Evolutionary conservation across 805 yeast genomes (phyloP).

Genomic region (Wickerhamomyces mucosus): DNA sequence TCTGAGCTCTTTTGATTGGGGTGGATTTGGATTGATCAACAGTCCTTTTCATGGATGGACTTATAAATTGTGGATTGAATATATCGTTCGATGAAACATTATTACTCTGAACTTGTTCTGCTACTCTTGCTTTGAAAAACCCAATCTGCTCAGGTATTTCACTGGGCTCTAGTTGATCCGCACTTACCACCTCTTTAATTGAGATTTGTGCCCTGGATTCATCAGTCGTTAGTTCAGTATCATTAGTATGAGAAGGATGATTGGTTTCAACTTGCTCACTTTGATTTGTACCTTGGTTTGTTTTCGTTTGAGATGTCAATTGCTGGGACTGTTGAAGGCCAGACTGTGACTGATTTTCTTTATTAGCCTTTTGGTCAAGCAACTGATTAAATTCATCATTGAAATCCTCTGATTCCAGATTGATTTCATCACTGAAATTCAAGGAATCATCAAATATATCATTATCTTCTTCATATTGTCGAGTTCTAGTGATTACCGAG

Average conservation of each 20-base stretch:
- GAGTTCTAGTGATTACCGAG: no score
- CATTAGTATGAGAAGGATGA: not conserved
- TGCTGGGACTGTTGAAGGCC: not conserved
- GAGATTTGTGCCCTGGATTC: not conserved
- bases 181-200: slow-evolving; percentile 3
- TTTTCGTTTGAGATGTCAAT: slow-evolving; percentile 7
- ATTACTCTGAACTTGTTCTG: slow-evolving; percentile 43
- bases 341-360: not conserved
- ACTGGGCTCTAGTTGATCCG: slow-evolving; percentile 1
- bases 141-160: slow-evolving; percentile 18
- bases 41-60: slow-evolving; percentile 46
- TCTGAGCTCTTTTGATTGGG: slow-evolving; percentile 38
- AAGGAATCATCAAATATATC: slow-evolving; percentile 43
- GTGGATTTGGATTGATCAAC: slow-evolving; percentile 62
- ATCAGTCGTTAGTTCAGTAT: not conserved
- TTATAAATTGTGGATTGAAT: slow-evolving; percentile 50
- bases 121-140: slow-evolving; percentile 60
- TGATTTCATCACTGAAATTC: slow-evolving; percentile 40
- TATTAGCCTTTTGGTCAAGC: slow-evolving; percentile 5
- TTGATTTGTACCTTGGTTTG: not conserved
- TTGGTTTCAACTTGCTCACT: slow-evolving; percentile 10
- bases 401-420: slow-evolving; percentile 27
- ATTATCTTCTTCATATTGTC: slow-evolving; percentile 7
- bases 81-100: slow-evolving; percentile 27
- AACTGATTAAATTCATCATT: slow-evolving; percentile 20